phyloP scores from a whole-genome alignment of 768 basidiomycete genomes.

The Mycena venus region DNA sequence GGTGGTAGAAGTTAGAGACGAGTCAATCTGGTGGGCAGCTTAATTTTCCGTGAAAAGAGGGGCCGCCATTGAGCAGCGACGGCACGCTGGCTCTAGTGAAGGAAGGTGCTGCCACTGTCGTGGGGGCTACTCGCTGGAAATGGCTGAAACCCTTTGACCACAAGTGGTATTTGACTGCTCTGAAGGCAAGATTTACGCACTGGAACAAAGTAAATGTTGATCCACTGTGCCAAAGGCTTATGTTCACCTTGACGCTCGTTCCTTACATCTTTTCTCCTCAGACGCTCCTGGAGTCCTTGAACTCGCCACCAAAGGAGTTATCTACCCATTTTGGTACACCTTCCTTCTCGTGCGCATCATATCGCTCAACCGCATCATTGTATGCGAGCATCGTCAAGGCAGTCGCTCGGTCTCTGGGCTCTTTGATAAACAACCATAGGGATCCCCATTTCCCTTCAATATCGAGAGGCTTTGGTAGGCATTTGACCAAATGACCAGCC shows the following conservation, averaged over 20 bases:
- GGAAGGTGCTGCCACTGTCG: no score
- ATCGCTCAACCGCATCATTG: constrained; percentile 10
- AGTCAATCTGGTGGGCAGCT: background rate
- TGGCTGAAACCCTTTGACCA: constrained; percentile 18
- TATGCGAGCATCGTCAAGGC: constrained; percentile 21
- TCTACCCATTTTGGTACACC: background rate
- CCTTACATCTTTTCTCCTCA: background rate
- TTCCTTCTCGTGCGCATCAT: background rate
- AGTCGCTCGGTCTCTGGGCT: background rate
- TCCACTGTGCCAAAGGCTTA: background rate
- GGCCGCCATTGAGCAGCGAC: background rate
- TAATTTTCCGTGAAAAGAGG: constrained; percentile 6
- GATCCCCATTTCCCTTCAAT: background rate
- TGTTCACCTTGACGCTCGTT: no score
- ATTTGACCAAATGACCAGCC: constrained; percentile 7
- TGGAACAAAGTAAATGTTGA: background rate
- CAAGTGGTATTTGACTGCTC: background rate
- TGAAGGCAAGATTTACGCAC: constrained; percentile 16
- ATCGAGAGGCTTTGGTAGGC: background rate
- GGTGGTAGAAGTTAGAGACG: background rate
- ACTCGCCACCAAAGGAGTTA: constrained; percentile 4
- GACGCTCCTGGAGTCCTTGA: no score
- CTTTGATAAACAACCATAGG: background rate
- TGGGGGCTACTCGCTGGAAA: background rate
- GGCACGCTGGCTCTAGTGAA: background rate